Evolutionary conservation across 2,329 filamentous ascomycete species (phyloP).

Genomic region (Apiospora pterosperma): DNA sequence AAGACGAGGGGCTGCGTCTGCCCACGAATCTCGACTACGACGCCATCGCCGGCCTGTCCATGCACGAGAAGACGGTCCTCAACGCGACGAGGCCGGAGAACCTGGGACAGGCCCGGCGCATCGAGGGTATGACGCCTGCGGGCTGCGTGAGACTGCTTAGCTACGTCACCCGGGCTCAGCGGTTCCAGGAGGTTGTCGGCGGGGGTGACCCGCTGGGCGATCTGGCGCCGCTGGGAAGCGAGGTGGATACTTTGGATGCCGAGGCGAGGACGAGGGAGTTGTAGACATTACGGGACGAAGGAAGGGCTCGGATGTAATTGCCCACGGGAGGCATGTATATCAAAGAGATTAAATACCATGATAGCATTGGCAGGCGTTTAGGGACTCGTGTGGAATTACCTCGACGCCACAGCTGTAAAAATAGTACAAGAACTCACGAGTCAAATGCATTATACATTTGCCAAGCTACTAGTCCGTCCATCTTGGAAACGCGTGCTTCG

Average conservation of each 20-base stretch:
- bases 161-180: constrained; percentile 41
- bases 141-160: constrained; percentile 59
- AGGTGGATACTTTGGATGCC: constrained; percentile 37
- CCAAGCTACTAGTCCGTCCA: not conserved
- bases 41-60: constrained; percentile 68
- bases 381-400: not conserved
- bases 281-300: constrained; percentile 6
- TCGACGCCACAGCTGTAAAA: not conserved
- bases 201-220: constrained; percentile 11
- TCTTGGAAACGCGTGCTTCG: not conserved
- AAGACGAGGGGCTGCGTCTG: constrained; percentile 72
- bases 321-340: not conserved
- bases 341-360: not conserved
- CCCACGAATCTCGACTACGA: constrained; percentile 76
- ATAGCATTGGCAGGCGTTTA: not conserved
- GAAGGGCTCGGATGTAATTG: not conserved
- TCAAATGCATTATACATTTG: not conserved
- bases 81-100: constrained; percentile 73
- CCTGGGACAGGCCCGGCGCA: constrained; percentile 80
- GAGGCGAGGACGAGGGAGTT: constrained; percentile 35
- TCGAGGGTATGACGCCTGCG: constrained; percentile 73
- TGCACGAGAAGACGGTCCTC: constrained; percentile 73
- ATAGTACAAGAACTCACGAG: not conserved
- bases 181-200: constrained; percentile 11
- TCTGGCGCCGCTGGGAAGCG: constrained; percentile 25